Evolutionary conservation across 2,329 filamentous ascomycete genomes (phyloP), one percentile per base, ranked within the genome.

Genomic region (Fonsecaea nubica): DNA sequence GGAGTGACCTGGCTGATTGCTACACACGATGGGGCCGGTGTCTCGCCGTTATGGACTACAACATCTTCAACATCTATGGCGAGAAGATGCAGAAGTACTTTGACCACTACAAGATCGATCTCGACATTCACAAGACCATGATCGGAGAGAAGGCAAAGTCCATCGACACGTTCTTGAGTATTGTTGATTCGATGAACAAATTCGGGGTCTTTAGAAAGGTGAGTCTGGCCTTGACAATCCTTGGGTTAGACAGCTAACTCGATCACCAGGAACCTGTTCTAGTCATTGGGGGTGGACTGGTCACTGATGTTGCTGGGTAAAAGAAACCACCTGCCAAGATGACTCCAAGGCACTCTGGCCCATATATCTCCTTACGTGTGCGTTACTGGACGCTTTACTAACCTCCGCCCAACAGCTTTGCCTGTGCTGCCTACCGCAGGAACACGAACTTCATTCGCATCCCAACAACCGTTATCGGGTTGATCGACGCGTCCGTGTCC

Each of bases 111-210:
- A 81, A 82, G 18, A 81, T 91, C 54, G 79, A 85, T 25, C 81
- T 91, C 62, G 86, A 85, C 71, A 84, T 91, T 56, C 89, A 91
- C 78, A 87, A 89, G 81, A 91, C 88, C 66, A 89, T 88, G 80
- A 90, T 92, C 75, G 89, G 89, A 12, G 89, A 92, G 76, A 91
- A 91, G 78, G 89, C 89, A 50, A 92, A 92, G 83, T 89, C 86
- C 0, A 89, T 92, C 73, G 86, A 90, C 33, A 91, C 89, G 0
- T 82, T 91, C 65, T 77, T 90, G 59, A 86, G 83, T 71, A 91
- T 92, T 72, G 88, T 90, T 61, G 88, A 91, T 75, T 89, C 88
- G 2, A 91, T 92, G 89, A 91, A 83, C 64, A 87, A 90, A 30
- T 91, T 92, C 74, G 89, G 89, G 33, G 87, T 90, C 63, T 89